A percentile compares a stretch with the other conserved stretches of the same genome.
These are phyloP conservation scores for Sanghuangporus weigelae DNA, from an alignment of 1,284 basidiomycete genomes.

Conservation along the genomic window DNA sequence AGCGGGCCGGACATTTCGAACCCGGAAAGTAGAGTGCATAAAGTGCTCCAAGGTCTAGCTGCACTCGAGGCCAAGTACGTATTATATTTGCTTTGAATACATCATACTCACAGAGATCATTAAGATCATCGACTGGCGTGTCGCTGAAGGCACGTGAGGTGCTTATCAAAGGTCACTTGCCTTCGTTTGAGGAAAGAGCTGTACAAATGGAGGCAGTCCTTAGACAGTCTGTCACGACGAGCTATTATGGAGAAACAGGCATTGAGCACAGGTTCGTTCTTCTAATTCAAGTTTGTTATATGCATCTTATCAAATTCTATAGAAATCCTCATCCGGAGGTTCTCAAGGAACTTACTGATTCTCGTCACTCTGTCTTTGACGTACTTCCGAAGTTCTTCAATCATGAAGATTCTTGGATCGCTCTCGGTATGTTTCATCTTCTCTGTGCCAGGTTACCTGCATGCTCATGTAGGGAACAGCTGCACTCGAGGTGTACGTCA, in stretches of 20 bases:
- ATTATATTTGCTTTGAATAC: not conserved
- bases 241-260: slow-evolving; percentile 87
- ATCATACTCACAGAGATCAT: slow-evolving; percentile 11
- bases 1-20: slow-evolving; percentile 70
- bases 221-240: slow-evolving; percentile 81
- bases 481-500: slow-evolving; percentile 93
- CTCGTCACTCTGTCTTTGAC: slow-evolving; percentile 95
- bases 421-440: slow-evolving; percentile 56
- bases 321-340: slow-evolving; percentile 82
- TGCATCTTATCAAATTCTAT: not conserved
- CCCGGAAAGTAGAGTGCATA: slow-evolving; percentile 62
- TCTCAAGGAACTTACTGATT: slow-evolving; percentile 92
- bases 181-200: slow-evolving; percentile 92
- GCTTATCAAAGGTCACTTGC: slow-evolving; percentile 92
- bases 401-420: slow-evolving; percentile 79
- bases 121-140: slow-evolving; percentile 80
- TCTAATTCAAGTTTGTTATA: not conserved
- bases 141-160: slow-evolving; percentile 97
- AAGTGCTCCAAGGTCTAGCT: slow-evolving; percentile 76
- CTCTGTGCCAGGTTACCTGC: not conserved
- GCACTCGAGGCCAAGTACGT: slow-evolving; percentile 80
- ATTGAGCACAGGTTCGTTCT: slow-evolving; percentile 46
- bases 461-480: slow-evolving; percentile 42
- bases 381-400: slow-evolving; percentile 96
- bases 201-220: slow-evolving; percentile 94